Conservation (phyloP, 768 basidiomycete species). For the Mycena galericulata region DNA sequence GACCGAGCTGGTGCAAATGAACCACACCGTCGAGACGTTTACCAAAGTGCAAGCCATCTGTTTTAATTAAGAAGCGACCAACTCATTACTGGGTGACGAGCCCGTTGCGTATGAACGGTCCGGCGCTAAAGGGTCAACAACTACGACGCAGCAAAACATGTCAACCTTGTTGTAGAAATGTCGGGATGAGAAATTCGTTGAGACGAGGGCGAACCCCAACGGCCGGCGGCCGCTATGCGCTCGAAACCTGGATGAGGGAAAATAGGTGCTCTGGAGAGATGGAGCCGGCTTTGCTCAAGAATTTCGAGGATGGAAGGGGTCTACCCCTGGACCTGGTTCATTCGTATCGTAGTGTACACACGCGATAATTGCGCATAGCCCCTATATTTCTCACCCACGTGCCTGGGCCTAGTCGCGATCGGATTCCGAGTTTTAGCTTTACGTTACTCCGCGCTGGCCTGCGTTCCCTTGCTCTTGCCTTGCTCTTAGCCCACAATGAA, state of each 20-base stretch:
- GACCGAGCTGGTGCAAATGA: no score
- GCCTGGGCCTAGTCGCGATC: neutral
- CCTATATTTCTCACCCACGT: neutral
- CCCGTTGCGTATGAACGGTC: no score
- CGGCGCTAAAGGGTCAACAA: conserved; percentile 45
- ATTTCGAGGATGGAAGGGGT: conserved; percentile 42
- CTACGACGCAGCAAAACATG: conserved; percentile 55
- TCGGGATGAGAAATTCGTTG: no score
- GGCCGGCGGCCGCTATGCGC: conserved; percentile 45
- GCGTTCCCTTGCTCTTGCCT: neutral
- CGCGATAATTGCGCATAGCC: neutral
- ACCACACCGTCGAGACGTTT: no score
- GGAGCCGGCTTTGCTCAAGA: conserved; percentile 43
- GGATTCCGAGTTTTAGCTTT: neutral
- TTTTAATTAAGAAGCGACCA: no score
- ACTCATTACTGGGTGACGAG: no score
- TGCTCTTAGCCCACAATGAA: conserved; percentile 65
- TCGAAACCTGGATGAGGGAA: conserved; percentile 57
- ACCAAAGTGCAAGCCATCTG: no score
- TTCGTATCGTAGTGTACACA: neutral
- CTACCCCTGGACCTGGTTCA: neutral
- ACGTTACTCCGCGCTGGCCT: neutral
- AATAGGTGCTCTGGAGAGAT: conserved; percentile 45
- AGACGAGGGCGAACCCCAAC: conserved; percentile 48
- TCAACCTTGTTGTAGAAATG: conserved; percentile 53